Evolutionary conservation across 2,329 filamentous ascomycete species (phyloP).

Genomic region (Cladophialophora carrionii): DNA sequence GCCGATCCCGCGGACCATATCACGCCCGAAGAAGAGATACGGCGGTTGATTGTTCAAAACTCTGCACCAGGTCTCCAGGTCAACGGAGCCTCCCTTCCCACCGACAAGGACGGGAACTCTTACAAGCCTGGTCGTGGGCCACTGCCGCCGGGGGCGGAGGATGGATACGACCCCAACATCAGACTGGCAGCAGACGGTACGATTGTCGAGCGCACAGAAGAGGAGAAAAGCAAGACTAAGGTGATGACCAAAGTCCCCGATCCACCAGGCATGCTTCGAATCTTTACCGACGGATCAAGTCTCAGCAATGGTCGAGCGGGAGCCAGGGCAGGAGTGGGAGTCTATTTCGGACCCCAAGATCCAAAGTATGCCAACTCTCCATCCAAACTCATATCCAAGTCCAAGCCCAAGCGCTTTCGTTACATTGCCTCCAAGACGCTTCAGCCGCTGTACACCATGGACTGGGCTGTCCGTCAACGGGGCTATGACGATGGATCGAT

Average conservation of each 20-base stretch:
- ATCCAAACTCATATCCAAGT: constrained; percentile 20
- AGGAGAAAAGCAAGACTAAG: constrained; percentile 55
- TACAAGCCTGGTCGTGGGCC: constrained; percentile 60
- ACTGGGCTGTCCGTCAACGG: constrained; percentile 33
- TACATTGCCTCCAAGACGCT: constrained; percentile 28
- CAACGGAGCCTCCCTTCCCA: constrained; percentile 44
- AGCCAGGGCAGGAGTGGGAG: constrained; percentile 64
- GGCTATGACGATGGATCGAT: constrained; percentile 15
- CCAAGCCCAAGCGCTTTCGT: constrained; percentile 20
- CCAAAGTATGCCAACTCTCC: constrained; percentile 51
- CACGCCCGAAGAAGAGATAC: constrained; percentile 37
- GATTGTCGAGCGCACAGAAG: constrained; percentile 59
- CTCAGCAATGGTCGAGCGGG: constrained; percentile 60
- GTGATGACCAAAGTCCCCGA: constrained; percentile 45
- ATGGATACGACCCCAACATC: constrained; percentile 64
- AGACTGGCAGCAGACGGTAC: constrained; percentile 59
- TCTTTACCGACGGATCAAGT: constrained; percentile 67
- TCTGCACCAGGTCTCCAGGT: constrained; percentile 46
- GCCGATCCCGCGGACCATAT: constrained; percentile 18
- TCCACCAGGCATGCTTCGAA: constrained; percentile 57
- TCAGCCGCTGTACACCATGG: constrained; percentile 36
- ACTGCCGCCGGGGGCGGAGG: constrained; percentile 59
- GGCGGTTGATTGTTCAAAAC: constrained; percentile 37
- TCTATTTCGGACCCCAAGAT: constrained; percentile 66
- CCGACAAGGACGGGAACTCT: constrained; percentile 50